Base-by-base conservation (phyloP, 1,284 basidiomycete species). In the Fistulinella staudtii region DNA sequence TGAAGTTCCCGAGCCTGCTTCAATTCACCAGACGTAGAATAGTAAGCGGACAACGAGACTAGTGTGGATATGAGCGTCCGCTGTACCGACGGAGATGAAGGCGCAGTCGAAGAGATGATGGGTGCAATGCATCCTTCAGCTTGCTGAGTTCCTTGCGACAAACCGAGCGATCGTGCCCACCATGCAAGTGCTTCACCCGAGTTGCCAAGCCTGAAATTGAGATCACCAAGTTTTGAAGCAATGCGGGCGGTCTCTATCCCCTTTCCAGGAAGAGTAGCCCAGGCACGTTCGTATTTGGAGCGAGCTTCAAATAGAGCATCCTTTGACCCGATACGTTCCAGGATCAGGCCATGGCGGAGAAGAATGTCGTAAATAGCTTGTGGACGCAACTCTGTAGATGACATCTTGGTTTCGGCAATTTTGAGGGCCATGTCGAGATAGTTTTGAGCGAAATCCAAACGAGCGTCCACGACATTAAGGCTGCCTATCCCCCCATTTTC, bases 21-120 rank as follows among this genome's bases (percentile, higher is more conserved):
- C 20, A 94, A 73, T 41, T 82, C 75, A 9, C 81, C 80, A 0
- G 76, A 69, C 13, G 75, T 79, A 9, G 89, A 84, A 54, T 85
- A 82, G 56, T 75, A 76, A 2, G 85, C 82, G 14, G 87, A 89
- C 24, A 85, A 64, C 8, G 87, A 85, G 7, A 86, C 75, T 2
- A 92, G 69, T 13, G 80, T 72, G 8, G 80, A 78, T 1, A 79
- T 71, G 31, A 88, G 65, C 14, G 80, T 79, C 47, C 90, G 76
- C 50, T 89, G 85, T 6, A 77, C 74, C n/a, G 75, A 69, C 11
- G 85, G 83, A 39, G 80, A 79, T 40, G 72, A 59, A 20, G 84
- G 83, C 9, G 69, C 51, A 6, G 58, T 49, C 13, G 58, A 53
- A n/a, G 77, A 74, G 30, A 76, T 55, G n/a, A 50, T 36, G 20